Evolutionary conservation across 2,329 filamentous ascomycete genomes (phyloP), one percentile per base, ranked within the genome.

Genomic region (Sporothrix brasiliensis): DNA sequence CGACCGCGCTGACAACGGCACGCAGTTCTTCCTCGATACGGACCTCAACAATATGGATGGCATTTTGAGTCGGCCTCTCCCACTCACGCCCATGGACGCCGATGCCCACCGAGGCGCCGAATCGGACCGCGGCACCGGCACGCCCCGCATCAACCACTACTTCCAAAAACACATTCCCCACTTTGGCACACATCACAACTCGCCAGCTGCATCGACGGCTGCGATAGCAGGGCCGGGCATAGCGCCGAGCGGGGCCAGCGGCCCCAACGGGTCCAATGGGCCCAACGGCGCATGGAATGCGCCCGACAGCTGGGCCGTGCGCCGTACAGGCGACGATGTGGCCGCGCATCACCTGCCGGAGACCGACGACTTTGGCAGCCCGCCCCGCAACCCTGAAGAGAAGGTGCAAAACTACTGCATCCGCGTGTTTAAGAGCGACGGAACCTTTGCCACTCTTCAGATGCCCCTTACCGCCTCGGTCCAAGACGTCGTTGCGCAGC

Each of bases 301-400:
- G 3, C 94, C 95, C 1, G 94, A 98, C 79, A 97, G 94, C 78
- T 99, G 95, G 95, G 93, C 92, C 67, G 94, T 98, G 34, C 92
- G 92, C 75, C 89, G 89, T 72, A 85, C 85, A 58, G 87, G 87
- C 9, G 89, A 93, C 74, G 91, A 92, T 69, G 86, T 86, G 73
- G 82, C 85, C 67, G 79, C 81, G 0, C 30, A 66, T 14, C 86
- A 83, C 75, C 81, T 78, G 4, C 81, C 84, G 1, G 91, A 93
- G 70, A 82, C 87, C 16, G 91, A 93, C 73, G 91, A 94, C 69
- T 83, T 86, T 39, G 89, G 88, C 61, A 86, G 87, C 67, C 85
- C 88, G n/a, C 84, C 88, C 7, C 87, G 88, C 13, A 21, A 21
- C 66, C 87, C 89, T 2, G 91, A 94, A 69, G 91, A 94, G 78